Base-by-base conservation (phyloP, 2,329 filamentous ascomycete genomes). In the Cladosporium sp. region DNA sequence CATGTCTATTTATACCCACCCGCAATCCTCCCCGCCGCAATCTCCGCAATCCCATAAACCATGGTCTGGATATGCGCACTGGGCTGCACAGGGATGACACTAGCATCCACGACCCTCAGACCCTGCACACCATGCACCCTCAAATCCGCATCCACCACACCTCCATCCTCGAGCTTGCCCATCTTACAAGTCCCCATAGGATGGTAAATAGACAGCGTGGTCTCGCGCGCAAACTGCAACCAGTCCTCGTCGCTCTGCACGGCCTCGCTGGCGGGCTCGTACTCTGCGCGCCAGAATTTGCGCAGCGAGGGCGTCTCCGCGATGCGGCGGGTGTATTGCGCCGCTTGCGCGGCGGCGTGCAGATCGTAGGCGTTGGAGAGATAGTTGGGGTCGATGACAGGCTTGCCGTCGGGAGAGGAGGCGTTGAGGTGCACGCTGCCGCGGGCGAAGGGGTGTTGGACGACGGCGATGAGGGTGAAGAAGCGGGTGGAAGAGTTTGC, bases 391-490 rank as follows among this genome's bases (percentile, higher is more conserved):
- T 67, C 57, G 39, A 65, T 58, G 5, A 44, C 55, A 11, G 64
- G 63, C 18, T 58, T 50, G 7, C 29, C 47, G 7, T 44, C 32
- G 2, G 57, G 51, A 29, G 59, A 53, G 17, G 54, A 43, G 30
- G 47, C 51, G 32, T 57, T 60, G 54, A 64, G 61, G 54, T 50
- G 73, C 58, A 78, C 70, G 32, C 68, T 64, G 9, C 72, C 72
- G 54, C 39, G 70, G 54, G 75, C 78, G 27, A 78, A 56, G 0
- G 76, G 74, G 0, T 74, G 72, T 6, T 78, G 62, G 12, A 79
- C 67, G 49, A 76, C 74, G 7, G 78, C 74, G 43, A 85, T 78
- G 2, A 84, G 74, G 0, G 79, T 83, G 49, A 81, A 67, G 64
- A 79, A 78, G 71, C 49, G 54, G 38, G 61, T 52, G 12, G 68